Evolutionary conservation across 164 flowering plant genomes (phyloP), one percentile per base, ranked within the genome.

Genomic region (Magnolia kwangsiensis): DNA sequence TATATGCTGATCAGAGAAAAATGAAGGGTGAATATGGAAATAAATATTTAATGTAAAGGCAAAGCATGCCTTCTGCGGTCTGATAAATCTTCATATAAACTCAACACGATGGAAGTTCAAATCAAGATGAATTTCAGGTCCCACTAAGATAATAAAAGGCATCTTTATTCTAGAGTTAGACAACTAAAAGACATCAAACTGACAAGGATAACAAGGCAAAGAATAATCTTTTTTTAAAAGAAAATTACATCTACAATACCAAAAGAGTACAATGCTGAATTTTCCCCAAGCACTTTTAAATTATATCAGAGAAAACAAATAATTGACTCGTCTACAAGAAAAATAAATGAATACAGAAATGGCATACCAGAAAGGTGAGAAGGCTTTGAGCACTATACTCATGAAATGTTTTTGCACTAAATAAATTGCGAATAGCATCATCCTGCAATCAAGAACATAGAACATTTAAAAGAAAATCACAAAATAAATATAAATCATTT

Each of bases 381-480:
- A 96, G 85, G 83, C 92, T 90, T 79, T 91, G 94, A 11, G 98
- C 97, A 81, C 98, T 96, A 78, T 81, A 96, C 86, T 96, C 99
- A 71, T 90, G 98, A 82, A 92, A 79, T 72, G 99, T 96, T 81
- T 92, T 96, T 73, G 99, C 98, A 87, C 99, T 96, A 76, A 96
- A 96, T 82, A 96, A 83, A 84, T 96, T 96, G 73, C 99, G 86
- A 76, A 96, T 96, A 64, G 99, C 99, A 84, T 96, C 98, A 86
- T 96, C 99, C 99, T 96, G 96, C 78, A 84, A 75, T 63, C 73
- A 80, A 18, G 75, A 75, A 63, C 11, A 69, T 16, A 20, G 49
- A 10, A 7, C n/a, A 55, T 69, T 73, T 10, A 67, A 74, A 50
- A 70, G 51, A 69, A 21, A 78, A 49, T 18, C 27, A 75, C 14